Conservation (phyloP, 352 stramenopile genomes). For the Pythium oligandrum region DNA sequence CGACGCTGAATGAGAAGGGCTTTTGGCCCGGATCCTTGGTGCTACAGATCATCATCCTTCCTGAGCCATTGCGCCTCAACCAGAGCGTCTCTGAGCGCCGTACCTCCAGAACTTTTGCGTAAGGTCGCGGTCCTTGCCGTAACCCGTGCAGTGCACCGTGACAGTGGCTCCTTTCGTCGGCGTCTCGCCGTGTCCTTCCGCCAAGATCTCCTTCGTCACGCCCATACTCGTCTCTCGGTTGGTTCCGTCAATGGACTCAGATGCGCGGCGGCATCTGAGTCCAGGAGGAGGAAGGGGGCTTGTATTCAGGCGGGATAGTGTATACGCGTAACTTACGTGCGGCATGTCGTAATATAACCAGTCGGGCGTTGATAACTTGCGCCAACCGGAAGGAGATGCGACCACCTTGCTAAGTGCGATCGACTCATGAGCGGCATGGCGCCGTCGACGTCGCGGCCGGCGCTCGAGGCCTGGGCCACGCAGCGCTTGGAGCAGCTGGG, state of each 20-base stretch:
- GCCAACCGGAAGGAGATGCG: too few relatives aligned
- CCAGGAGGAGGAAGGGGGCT: too few relatives aligned
- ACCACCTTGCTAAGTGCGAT: too few relatives aligned
- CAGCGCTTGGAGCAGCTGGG: conserved; percentile 59
- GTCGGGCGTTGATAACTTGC: too few relatives aligned
- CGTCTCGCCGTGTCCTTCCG: conserved; percentile 45
- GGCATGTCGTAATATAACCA: too few relatives aligned
- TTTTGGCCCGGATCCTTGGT: conserved; percentile 94
- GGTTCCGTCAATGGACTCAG: too few relatives aligned
- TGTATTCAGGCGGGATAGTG: too few relatives aligned
- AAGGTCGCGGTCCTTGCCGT: conserved; percentile 66
- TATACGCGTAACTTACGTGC: too few relatives aligned
- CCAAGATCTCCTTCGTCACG: conserved; percentile 58
- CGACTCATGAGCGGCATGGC: too few relatives aligned
- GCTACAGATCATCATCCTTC: conserved; percentile 15
- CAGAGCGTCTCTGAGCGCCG: background rate
- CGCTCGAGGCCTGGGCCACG: conserved; percentile 64
- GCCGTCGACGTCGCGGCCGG: conserved; percentile 1
- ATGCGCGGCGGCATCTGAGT: too few relatives aligned
- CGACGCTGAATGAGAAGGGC: conserved; percentile 92
- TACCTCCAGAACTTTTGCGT: conserved; percentile 92
- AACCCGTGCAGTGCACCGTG: conserved; percentile 82
- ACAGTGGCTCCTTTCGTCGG: conserved; percentile 58
- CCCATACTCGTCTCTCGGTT: conserved; percentile 29
- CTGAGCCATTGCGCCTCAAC: background rate